A percentile compares a stretch with the other conserved stretches of the same genome.
Conservation (phyloP, 805 yeast species). For the Starmerella roubikii region DNA sequence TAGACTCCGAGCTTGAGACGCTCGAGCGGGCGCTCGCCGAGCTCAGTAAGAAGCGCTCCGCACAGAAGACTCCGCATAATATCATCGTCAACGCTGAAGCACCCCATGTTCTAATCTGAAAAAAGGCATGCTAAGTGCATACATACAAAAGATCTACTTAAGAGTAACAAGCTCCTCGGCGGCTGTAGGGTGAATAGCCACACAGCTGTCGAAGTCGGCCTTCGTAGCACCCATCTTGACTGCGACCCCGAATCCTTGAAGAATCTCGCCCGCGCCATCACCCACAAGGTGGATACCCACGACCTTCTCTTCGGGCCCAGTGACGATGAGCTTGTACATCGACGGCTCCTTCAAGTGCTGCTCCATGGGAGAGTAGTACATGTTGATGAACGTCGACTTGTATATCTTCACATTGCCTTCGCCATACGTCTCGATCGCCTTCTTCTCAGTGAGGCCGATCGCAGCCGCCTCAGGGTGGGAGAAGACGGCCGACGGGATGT, state of each 20-base stretch:
- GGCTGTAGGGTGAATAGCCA: constrained; percentile 96
- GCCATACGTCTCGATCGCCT: constrained; percentile 70
- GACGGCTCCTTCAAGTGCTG: constrained; percentile 66
- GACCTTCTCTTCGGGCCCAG: constrained; percentile 77
- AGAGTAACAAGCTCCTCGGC: constrained; percentile 95
- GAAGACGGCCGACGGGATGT: constrained; percentile 92
- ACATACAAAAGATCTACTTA: too few species aligned
- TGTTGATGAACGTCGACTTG: constrained; percentile 69
- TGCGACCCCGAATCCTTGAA: constrained; percentile 98
- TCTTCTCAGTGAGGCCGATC: constrained; percentile 70
- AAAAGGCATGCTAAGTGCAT: too few species aligned
- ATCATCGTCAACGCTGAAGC: too few species aligned
- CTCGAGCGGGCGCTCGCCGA: too few species aligned
- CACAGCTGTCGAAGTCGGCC: constrained; percentile 85
- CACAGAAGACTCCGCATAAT: too few species aligned
- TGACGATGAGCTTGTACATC: constrained; percentile 65
- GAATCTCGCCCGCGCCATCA: constrained; percentile 76
- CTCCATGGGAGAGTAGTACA: constrained; percentile 80
- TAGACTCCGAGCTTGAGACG: too few species aligned
- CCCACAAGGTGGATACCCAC: constrained; percentile 93
- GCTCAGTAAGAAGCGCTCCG: too few species aligned
- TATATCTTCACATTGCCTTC: constrained; percentile 67
- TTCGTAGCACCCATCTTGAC: constrained; percentile 98
- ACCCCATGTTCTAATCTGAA: too few species aligned
- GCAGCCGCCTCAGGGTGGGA: constrained; percentile 97